These are phyloP conservation scores for Lomentospora prolificans DNA, from an alignment of 2,329 filamentous ascomycete genomes.

Conservation along the genomic window DNA sequence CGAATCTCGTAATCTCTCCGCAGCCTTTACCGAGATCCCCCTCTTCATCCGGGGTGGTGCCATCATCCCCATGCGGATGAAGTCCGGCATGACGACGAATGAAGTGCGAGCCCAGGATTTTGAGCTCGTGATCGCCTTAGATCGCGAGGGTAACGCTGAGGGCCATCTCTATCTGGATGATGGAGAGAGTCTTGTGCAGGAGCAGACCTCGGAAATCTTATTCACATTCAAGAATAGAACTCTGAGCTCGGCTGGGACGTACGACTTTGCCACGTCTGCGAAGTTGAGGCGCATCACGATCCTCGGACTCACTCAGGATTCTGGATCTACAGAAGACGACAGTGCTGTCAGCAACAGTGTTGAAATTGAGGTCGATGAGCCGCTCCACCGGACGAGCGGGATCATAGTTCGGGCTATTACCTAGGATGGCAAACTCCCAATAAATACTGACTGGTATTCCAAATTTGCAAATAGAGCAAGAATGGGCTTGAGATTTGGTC, in stretches of 20 bases:
- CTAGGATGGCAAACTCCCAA: no score
- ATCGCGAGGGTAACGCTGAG: constrained; percentile 46
- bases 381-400: no score
- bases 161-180: constrained; percentile 66
- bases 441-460: no score
- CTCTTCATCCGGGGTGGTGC: constrained; percentile 56
- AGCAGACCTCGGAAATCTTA: background rate
- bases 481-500: no score
- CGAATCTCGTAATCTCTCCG: background rate
- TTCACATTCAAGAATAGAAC: background rate
- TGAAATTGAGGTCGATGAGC: background rate
- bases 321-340: background rate
- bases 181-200: constrained; percentile 27
- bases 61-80: constrained; percentile 49
- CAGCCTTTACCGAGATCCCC: constrained; percentile 40
- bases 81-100: constrained; percentile 51
- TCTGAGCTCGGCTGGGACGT: background rate
- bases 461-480: no score
- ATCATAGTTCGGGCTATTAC: no score
- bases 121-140: constrained; percentile 50
- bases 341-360: background rate
- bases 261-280: background rate
- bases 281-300: background rate
- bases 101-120: constrained; percentile 57
- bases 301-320: background rate